Conservation (phyloP, 2,329 filamentous ascomycete genomes). For the Teratosphaeria viscida region DNA sequence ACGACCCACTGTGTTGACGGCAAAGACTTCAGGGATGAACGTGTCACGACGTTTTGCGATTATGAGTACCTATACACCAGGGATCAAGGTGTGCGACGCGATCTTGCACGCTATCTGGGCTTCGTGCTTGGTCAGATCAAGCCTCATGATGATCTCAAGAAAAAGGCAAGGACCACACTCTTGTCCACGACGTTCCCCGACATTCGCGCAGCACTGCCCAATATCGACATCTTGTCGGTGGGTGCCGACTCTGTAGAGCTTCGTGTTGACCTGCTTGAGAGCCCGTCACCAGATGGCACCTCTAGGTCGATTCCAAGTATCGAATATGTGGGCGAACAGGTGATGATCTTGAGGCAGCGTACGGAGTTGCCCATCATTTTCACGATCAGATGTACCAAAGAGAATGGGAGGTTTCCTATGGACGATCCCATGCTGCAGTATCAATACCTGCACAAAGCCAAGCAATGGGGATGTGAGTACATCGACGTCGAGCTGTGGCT, state of each 20-base stretch:
- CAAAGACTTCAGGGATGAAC: conserved; percentile 47
- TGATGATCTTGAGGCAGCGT: conserved; percentile 72
- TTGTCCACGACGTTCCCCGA: conserved; percentile 85
- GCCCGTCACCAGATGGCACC: conserved; percentile 53
- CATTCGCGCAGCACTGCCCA: conserved; percentile 69
- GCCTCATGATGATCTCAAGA: conserved; percentile 65
- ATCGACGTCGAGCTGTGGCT: conserved; percentile 84
- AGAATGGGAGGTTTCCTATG: conserved; percentile 81
- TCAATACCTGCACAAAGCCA: conserved; percentile 69
- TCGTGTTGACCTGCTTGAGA: conserved; percentile 69
- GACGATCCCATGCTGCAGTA: conserved; percentile 65
- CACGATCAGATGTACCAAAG: conserved; percentile 68
- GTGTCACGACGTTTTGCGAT: conserved; percentile 58
- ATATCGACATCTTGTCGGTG: conserved; percentile 77
- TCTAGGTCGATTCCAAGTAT: conserved; percentile 62
- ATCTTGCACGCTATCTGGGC: conserved; percentile 68
- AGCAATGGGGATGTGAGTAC: conserved; percentile 84
- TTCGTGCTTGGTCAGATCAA: conserved; percentile 70
- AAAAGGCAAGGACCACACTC: conserved; percentile 69
- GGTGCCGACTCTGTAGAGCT: conserved; percentile 79
- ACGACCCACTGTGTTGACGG: conserved; percentile 67
- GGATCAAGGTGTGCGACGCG: conserved; percentile 59
- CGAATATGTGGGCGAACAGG: conserved; percentile 74
- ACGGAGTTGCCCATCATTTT: conserved; percentile 87
- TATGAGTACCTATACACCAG: conserved; percentile 81